phyloP scores from a whole-genome alignment of 1,284 basidiomycete genomes.

The Anthracocystis panici-leucophaei region DNA sequence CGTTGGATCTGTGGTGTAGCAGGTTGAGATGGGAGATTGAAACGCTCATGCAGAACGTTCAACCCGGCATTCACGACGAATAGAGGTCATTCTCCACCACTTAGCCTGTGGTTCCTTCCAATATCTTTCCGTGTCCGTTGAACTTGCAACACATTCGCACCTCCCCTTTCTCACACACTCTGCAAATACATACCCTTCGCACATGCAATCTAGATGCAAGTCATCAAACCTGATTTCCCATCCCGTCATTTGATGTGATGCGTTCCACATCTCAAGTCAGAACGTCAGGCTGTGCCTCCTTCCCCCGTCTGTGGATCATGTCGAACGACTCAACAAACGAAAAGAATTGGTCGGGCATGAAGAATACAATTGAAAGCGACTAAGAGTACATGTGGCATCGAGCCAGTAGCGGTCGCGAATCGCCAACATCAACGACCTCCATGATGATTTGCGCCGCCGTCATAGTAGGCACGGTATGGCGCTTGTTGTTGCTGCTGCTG shows the following conservation, averaged over 20 bases:
- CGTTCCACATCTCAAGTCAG: not conserved
- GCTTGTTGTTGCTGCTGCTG: conserved; percentile 1
- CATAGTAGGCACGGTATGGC: conserved; percentile 17
- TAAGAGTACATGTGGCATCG: not conserved
- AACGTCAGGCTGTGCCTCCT: not conserved
- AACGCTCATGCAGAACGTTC: conserved; percentile 19
- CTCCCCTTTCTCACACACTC: not conserved
- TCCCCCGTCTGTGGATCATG: not conserved
- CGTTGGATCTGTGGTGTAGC: conserved; percentile 37
- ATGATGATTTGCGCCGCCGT: conserved; percentile 14
- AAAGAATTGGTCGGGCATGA: not conserved
- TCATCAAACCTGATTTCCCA: not conserved
- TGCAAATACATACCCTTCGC: not conserved
- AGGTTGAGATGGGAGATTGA: conserved; percentile 26
- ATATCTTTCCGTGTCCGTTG: not conserved
- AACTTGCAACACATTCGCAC: not conserved
- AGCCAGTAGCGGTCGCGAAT: not conserved
- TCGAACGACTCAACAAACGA: no score
- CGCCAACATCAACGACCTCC: conserved; percentile 18
- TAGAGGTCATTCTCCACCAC: not conserved
- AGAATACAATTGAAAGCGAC: conserved; percentile 7
- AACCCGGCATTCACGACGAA: conserved; percentile 16
- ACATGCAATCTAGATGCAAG: not conserved
- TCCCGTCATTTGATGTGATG: not conserved
- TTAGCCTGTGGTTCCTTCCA: not conserved